Base-by-base conservation (phyloP, 2,329 filamentous ascomycete species). In the Fusarium papillatum region DNA sequence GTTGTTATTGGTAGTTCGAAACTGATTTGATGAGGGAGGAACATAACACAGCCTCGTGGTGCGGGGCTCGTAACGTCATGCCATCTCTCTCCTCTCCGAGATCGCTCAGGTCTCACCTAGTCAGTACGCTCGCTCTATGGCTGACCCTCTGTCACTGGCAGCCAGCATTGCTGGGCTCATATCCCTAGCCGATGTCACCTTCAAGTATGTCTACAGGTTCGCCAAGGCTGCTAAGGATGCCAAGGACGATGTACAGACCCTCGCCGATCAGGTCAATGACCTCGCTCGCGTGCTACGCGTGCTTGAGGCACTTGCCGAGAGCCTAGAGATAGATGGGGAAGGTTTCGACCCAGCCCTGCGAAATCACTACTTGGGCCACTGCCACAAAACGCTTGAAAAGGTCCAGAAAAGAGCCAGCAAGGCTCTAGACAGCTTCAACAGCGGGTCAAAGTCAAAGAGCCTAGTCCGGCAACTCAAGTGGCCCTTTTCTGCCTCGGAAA, bases 401-500 rank as follows among this genome's bases (percentile, higher is more conserved):
- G 46, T 71, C 19, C 13, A 17, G 11, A 26, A 1, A 17, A 59
- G 31, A n/a, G 31, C 17, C n/a, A 59, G 6, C 1, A 59, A 59
- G n/a, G 55, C 55, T 14, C 2, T 17, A 3, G 55, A 59, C 3
- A 59, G 16, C 8, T 38, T 59, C 8, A 38, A 5, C 31, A 26
- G 46, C 17, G 34, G 34, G 6, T 17, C 31, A 10, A 59, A 1
- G 4, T 4, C n/a, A 22, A 36, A 38, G 16, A 38, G 34, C 14
- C n/a, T 59, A 0, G n/a, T 13, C 8, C 29, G 64, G 7, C 46
- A 72, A 7, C 55, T 76, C 7, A 78, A 71, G 39, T 78, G 74
- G 68, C 72, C 72, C 4, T 76, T 74, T n/a, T 75, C 67, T 2
- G 16, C 60, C 0, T 67, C 72, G 0, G 72, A 75, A 26, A 76